These are phyloP conservation scores for Bothriochloa decipiens DNA, from an alignment of 176 grass and related monocot species.

Conservation along the genomic window DNA sequence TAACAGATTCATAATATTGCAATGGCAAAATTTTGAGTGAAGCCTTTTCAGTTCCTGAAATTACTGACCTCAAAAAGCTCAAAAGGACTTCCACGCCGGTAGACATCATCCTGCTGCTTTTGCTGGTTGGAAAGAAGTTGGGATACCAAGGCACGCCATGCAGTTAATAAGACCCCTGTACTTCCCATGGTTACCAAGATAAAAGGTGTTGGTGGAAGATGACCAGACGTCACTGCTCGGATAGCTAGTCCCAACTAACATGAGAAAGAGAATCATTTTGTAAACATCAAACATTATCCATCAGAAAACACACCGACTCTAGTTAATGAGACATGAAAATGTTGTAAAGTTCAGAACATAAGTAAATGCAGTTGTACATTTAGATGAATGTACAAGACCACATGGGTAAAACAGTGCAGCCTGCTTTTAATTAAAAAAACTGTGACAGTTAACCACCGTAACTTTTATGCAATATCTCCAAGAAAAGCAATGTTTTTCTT, in stretches of 20 bases:
- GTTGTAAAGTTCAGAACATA: slow-evolving; percentile 23
- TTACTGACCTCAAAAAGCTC: slow-evolving; percentile 88
- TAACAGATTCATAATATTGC: background rate
- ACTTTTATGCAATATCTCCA: background rate
- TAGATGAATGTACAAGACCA: slow-evolving; percentile 6
- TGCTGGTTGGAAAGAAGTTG: slow-evolving; percentile 63
- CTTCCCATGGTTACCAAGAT: slow-evolving; percentile 86
- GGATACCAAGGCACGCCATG: slow-evolving; percentile 72
- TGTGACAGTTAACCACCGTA: background rate
- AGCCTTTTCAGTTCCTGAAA: background rate
- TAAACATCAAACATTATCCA: slow-evolving; percentile 21
- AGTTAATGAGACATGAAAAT: background rate
- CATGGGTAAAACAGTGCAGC: background rate
- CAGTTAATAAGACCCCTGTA: slow-evolving; percentile 78
- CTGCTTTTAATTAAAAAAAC: background rate
- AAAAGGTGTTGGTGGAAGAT: slow-evolving; percentile 74
- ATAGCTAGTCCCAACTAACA: slow-evolving; percentile 79
- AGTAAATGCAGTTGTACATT: background rate
- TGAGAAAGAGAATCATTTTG: background rate
- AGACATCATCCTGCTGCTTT: slow-evolving; percentile 74
- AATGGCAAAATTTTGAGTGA: background rate
- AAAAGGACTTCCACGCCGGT: slow-evolving; percentile 74
- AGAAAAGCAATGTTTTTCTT: background rate
- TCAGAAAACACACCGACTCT: background rate
- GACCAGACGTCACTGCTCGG: slow-evolving; percentile 64